Evolutionary conservation across 1,139 yeast species (phyloP), one percentile per base, ranked within the genome.

Genomic region (Blastobotrys serpentis): DNA sequence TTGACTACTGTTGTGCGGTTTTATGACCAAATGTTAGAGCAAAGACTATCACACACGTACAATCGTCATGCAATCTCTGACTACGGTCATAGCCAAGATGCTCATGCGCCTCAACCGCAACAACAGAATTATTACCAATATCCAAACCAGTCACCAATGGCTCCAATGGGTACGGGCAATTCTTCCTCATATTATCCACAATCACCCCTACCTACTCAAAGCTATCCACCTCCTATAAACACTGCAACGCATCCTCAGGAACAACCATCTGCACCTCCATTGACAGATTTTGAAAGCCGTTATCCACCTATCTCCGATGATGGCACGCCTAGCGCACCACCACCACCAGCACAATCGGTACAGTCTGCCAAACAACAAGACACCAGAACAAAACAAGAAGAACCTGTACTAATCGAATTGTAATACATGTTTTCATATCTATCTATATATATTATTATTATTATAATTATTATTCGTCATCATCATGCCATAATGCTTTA

Each of bases 21-120:
- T 43, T 92, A 92, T 62, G 96, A 92, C 64, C 79, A 79, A 53
- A 75, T 86, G 48, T 72, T 90, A 52, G 96, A 92, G 56, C 76
- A 79, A 33, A 76, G 89, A 63, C 71, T 84, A 47, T 68, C 71
- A 29, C 69, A 69, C 55, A 78, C 79, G 1, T 77, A 77, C 58
- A 72, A 73, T 23, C 50, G 61, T 34, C 56, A 52, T 43, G 40
- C 50, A 4, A 48, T 25, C 21, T 23, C 42, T 6, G 42, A 26
- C 21, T 39, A 39, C 22, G 22, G 14, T 8, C n/a, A 18, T 18
- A n/a, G 11, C 37, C 14, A 32, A 14, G 14, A 5, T 11, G 18
- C 1, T 42, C 50, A 19, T 21, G 44, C 18, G 19, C 51, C n/a
- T 19, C 26, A 6, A 17, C 30, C 10, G 19, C 38, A 18, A 43